These are phyloP conservation scores for Coemansia sp. DNA, from an alignment of 192 early-diverging fungal genomes.

Conservation along the genomic window DNA sequence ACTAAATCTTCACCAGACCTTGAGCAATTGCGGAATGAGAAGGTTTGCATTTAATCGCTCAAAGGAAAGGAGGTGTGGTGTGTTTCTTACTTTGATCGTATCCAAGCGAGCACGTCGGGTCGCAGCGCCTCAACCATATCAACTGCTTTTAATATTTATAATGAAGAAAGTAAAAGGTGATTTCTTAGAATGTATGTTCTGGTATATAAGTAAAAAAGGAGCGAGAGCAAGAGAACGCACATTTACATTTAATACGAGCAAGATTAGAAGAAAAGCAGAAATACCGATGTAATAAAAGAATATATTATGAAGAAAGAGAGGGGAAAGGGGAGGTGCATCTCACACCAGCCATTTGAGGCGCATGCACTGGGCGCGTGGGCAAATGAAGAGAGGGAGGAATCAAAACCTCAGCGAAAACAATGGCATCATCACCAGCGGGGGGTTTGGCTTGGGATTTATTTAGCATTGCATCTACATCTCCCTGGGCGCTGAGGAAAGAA, in stretches of 20 bases:
- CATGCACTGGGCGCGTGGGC: neutral
- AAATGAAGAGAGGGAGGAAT: no score
- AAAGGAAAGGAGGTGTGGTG: no score
- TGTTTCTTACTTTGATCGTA: constrained; percentile 17
- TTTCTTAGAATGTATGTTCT: neutral
- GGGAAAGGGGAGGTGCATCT: neutral
- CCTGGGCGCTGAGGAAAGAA: neutral
- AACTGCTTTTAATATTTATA: neutral
- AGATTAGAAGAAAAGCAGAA: neutral
- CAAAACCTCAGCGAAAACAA: no score
- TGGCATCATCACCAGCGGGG: no score
- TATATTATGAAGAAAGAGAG: neutral
- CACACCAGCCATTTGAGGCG: no score
- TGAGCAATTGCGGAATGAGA: no score
- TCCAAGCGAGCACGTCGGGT: constrained; percentile 10
- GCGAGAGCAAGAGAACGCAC: neutral
- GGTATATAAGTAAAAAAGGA: neutral
- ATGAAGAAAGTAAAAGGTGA: neutral
- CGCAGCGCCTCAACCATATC: constrained; percentile 12
- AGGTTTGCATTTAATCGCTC: no score
- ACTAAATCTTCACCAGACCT: no score
- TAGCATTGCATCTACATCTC: neutral
- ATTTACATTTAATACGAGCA: neutral
- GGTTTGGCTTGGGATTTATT: no score
- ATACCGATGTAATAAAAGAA: neutral